Percentiles rank a stretch among this genome's conserved stretches.
These are phyloP conservation scores for Talaromyces marneffei DNA, from an alignment of 2,329 filamentous ascomycete genomes.

Conservation along the genomic window DNA sequence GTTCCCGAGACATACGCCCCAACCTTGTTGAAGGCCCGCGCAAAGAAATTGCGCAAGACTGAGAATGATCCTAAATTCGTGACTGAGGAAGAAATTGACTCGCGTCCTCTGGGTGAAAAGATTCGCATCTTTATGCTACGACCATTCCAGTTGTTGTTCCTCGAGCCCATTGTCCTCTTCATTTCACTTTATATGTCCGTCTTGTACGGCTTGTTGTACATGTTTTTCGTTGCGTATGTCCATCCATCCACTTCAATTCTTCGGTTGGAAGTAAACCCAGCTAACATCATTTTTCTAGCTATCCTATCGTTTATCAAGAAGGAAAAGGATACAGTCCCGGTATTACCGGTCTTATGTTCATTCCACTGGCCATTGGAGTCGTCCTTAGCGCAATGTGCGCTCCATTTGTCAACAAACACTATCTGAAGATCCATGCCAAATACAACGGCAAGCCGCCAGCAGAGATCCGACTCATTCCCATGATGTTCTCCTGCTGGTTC, in stretches of 20 bases:
- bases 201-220: conserved; percentile 50
- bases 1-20: conserved; percentile 86
- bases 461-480: conserved; percentile 72
- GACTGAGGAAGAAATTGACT: conserved; percentile 74
- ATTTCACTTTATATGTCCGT: conserved; percentile 82
- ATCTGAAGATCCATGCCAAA: conserved; percentile 57
- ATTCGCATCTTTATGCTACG: conserved; percentile 70
- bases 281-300: conserved; percentile 22
- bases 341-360: conserved; percentile 79
- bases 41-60: conserved; percentile 63
- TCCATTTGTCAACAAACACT: conserved; percentile 74
- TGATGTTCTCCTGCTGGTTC: conserved; percentile 72
- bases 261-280: conserved; percentile 8
- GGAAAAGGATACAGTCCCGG: conserved; percentile 73
- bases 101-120: conserved; percentile 61
- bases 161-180: conserved; percentile 78
- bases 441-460: conserved; percentile 69
- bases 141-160: conserved; percentile 79
- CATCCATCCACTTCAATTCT: conserved; percentile 27
- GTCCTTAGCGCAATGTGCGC: conserved; percentile 60
- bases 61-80: conserved; percentile 64
- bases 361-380: conserved; percentile 73
- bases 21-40: conserved; percentile 64
- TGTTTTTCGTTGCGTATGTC: conserved; percentile 51
- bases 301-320: conserved; percentile 63